Conservation (phyloP, 1,139 yeast species). For the Suhomyces wounanorum region DNA sequence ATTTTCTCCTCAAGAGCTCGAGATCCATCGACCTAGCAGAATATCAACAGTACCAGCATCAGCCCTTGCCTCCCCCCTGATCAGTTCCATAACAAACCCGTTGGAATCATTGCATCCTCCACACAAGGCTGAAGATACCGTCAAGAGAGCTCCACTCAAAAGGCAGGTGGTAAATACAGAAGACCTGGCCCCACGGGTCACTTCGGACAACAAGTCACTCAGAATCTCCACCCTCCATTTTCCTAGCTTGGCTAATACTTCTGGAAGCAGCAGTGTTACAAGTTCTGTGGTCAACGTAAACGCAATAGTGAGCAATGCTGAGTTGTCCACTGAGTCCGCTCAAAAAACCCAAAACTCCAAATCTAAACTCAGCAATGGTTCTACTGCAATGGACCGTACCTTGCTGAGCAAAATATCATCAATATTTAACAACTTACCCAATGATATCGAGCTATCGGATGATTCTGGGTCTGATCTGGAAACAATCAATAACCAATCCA, state of each 20-base stretch:
- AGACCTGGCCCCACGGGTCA: conserved; percentile 26
- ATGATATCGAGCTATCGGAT: conserved; percentile 51
- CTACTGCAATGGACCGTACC: conserved; percentile 12
- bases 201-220: conserved; percentile 35
- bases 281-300: conserved; percentile 38
- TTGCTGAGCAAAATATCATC: conserved; percentile 35
- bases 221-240: conserved; percentile 28
- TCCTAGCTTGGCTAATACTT: conserved; percentile 19
- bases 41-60: background rate
- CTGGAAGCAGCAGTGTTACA: conserved; percentile 25
- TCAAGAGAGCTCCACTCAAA: background rate
- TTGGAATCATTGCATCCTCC: background rate
- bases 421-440: conserved; percentile 49
- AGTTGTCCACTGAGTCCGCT: background rate
- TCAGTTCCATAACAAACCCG: background rate
- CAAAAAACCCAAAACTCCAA: background rate
- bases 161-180: background rate
- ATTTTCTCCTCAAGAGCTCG: background rate
- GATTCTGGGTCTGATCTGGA: conserved; percentile 51
- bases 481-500: conserved; percentile 26
- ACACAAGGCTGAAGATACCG: background rate
- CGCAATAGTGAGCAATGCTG: conserved; percentile 19
- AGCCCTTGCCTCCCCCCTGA: background rate
- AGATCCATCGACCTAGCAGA: background rate
- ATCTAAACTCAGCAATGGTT: background rate